A percentile compares a stretch with the other conserved stretches of the same genome.
Conservation (phyloP, 2,329 filamentous ascomycete species). For the Neonectria punicea region DNA sequence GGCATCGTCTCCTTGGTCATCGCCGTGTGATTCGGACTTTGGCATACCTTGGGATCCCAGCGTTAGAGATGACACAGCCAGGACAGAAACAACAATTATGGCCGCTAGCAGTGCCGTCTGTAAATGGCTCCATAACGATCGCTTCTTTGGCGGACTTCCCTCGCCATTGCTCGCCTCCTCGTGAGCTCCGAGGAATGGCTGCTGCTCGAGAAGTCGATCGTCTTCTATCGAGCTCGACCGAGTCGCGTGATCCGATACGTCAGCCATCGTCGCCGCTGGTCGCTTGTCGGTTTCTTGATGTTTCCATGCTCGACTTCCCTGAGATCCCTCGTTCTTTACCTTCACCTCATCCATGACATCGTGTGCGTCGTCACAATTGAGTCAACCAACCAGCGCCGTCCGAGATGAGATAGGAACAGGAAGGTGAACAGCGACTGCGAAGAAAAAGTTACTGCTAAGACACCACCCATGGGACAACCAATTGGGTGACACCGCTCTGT, state of each 20-base stretch:
- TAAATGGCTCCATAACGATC: conserved; percentile 16
- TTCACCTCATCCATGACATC: conserved; percentile 20
- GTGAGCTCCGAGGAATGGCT: conserved; percentile 18
- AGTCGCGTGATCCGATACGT: background rate
- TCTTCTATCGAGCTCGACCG: conserved; percentile 8
- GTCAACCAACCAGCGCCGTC: background rate
- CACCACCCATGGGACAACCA: background rate
- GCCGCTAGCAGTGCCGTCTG: conserved; percentile 33
- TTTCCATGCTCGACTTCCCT: conserved; percentile 7
- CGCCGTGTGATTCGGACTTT: background rate
- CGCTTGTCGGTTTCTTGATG: background rate
- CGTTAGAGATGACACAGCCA: conserved; percentile 35
- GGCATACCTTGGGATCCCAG: conserved; percentile 30
- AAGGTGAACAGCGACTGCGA: background rate
- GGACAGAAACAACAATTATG: conserved; percentile 37
- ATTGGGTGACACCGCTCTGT: conserved; percentile 1
- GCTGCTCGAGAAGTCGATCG: conserved; percentile 19
- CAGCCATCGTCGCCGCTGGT: background rate
- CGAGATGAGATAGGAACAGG: background rate
- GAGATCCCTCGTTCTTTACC: conserved; percentile 9
- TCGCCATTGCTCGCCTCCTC: background rate
- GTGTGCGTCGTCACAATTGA: conserved; percentile 3
- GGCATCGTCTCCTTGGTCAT: conserved; percentile 18
- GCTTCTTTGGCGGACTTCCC: background rate
- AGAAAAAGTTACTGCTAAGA: background rate